Percentiles rank a stretch among this genome's conserved stretches.
Conservation (phyloP, 2,329 filamentous ascomycete genomes). For the Trichoderma breve region DNA sequence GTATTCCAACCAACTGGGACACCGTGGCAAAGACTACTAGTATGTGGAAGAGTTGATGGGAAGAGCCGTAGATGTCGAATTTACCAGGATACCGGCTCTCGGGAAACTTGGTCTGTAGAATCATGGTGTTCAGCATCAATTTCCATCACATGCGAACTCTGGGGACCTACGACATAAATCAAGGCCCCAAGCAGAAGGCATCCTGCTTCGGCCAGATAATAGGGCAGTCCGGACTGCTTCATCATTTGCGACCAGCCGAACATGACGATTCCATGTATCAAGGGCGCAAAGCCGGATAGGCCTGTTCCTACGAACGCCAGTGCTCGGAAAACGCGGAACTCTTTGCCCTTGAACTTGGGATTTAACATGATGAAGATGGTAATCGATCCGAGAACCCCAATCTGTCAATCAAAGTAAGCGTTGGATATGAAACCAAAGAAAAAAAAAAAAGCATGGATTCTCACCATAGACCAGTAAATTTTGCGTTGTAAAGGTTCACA, state of each 20-base stretch:
- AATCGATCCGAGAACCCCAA: constrained; percentile 5
- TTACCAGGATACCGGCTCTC: constrained; percentile 3
- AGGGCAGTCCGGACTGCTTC: constrained; percentile 9
- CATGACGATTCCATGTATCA: constrained; percentile 3
- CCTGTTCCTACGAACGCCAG: constrained; percentile 4
- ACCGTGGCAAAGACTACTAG: not conserved
- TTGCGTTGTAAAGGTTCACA: constrained; percentile 7
- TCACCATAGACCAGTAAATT: constrained; percentile 15
- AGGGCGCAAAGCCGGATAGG: constrained; percentile 7
- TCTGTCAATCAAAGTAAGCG: not conserved
- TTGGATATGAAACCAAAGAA: not conserved
- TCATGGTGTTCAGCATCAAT: not conserved
- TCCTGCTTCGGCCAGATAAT: constrained; percentile 2
- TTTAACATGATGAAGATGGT: constrained; percentile 15
- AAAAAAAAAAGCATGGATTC: not conserved
- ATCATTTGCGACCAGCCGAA: constrained; percentile 13
- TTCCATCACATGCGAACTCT: not conserved
- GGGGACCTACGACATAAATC: constrained; percentile 1
- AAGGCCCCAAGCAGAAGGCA: constrained; percentile 7
- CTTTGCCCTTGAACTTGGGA: not conserved
- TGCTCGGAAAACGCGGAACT: not conserved
- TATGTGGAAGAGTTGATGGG: constrained; percentile 10
- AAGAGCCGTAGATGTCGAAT: constrained; percentile 10
- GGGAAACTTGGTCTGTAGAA: constrained; percentile 3
- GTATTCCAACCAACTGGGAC: not conserved